A percentile compares a stretch with the other conserved stretches of the same genome.
Conservation (phyloP, 352 stramenopile genomes). For the Halophytophthora polymorphica region DNA sequence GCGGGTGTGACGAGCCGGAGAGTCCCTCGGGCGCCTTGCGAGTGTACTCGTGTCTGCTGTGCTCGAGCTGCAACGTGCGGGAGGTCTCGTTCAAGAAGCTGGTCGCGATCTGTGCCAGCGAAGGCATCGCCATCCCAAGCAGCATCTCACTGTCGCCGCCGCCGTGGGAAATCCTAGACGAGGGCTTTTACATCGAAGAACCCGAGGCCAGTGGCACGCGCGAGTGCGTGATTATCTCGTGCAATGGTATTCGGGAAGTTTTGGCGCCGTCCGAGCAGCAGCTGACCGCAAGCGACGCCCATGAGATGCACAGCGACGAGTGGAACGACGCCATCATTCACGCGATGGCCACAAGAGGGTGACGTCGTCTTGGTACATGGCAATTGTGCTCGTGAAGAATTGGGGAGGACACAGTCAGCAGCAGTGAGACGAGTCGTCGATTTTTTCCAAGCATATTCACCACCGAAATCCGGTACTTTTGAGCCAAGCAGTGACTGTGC, state of each 20-base stretch:
- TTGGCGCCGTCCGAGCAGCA: slow-evolving; percentile 14
- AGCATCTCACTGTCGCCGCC: slow-evolving; percentile 29
- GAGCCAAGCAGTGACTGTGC: no score
- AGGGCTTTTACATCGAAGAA: slow-evolving; percentile 65
- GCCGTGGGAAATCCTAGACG: slow-evolving; percentile 30
- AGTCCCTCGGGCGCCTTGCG: slow-evolving; percentile 25
- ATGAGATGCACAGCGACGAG: slow-evolving; percentile 34
- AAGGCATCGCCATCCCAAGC: slow-evolving; percentile 41
- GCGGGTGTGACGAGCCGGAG: slow-evolving; percentile 31
- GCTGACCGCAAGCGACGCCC: slow-evolving; percentile 8
- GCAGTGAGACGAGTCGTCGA: no score
- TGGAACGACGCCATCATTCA: slow-evolving; percentile 48
- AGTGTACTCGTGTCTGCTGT: slow-evolving; percentile 68
- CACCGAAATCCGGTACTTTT: no score
- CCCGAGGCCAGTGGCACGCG: slow-evolving; percentile 28
- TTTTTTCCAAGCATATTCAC: no score
- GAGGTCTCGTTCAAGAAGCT: slow-evolving; percentile 63
- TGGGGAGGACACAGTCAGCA: no score
- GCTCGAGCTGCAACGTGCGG: slow-evolving; percentile 66
- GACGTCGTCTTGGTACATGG: slow-evolving; percentile 4
- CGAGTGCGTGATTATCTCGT: slow-evolving; percentile 52
- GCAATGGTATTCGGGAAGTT: slow-evolving; percentile 52
- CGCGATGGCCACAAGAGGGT: slow-evolving; percentile 31
- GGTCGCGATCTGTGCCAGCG: slow-evolving; percentile 36
- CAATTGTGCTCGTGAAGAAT: not conserved